phyloP scores from a whole-genome alignment of 495 filamentous ascomycete species.

The Podospora pseudopauciseta region DNA sequence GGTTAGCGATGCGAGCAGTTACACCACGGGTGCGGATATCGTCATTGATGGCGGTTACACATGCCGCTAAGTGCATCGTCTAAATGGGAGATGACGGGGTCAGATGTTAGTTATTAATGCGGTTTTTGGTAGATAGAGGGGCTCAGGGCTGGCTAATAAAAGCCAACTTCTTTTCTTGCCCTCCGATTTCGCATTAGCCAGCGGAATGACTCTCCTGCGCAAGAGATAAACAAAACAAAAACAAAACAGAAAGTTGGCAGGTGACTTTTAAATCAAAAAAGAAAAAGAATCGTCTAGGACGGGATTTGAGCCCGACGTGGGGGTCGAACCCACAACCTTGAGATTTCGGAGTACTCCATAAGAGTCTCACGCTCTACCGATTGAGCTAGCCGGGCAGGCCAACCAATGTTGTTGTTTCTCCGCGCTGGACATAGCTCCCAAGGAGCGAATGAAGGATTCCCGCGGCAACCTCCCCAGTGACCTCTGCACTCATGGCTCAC shows the following conservation, averaged over 20 bases:
- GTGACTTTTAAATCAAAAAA: background rate
- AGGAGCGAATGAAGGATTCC: background rate
- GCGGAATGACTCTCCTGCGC: too few species aligned
- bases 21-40: conserved; percentile 52
- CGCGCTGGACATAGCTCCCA: background rate
- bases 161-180: too few species aligned
- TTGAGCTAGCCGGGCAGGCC: conserved; percentile 62
- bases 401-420: background rate
- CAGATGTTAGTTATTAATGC: background rate
- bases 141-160: background rate
- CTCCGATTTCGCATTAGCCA: too few species aligned
- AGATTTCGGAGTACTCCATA: conserved; percentile 41
- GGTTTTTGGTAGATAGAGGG: background rate
- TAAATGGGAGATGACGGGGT: too few species aligned
- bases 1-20: conserved; percentile 63
- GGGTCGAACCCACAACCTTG: conserved; percentile 30
- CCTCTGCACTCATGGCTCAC: background rate
- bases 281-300: conserved; percentile 4
- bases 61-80: conserved; percentile 25
- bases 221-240: background rate
- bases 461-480: too few species aligned
- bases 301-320: conserved; percentile 29
- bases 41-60: conserved; percentile 57
- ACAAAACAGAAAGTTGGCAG: background rate
- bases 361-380: conserved; percentile 84